Conservation (phyloP, 345 rosid genomes). For the Dipteronia sinensis region DNA sequence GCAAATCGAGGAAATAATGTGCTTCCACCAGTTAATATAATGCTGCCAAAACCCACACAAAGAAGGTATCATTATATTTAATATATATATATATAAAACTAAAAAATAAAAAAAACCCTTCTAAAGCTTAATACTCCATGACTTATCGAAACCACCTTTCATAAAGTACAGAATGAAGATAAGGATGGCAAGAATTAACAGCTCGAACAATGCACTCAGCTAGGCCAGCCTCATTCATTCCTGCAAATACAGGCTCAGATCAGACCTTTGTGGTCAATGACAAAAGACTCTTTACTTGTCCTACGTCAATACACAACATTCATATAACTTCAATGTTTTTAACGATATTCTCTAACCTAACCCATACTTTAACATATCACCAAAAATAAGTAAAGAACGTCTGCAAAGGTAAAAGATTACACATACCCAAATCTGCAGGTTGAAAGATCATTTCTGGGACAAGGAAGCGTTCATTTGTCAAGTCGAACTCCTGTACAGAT, state of each 20-base stretch:
- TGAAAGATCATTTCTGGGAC: slow-evolving; percentile 96
- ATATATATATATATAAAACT: background rate
- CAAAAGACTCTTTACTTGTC: background rate
- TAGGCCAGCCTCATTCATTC: slow-evolving; percentile 96
- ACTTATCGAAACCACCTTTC: slow-evolving; percentile 57
- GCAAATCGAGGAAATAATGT: slow-evolving; percentile 76
- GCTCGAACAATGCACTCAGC: slow-evolving; percentile 97
- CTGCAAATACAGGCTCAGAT: slow-evolving; percentile 35
- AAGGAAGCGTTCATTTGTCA: slow-evolving; percentile 90
- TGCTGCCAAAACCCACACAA: slow-evolving; percentile 49
- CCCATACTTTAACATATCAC: background rate
- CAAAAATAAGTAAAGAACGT: background rate
- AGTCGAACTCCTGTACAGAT: slow-evolving; percentile 78
- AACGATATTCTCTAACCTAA: background rate
- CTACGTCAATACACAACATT: background rate
- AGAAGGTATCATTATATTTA: slow-evolving; percentile 13
- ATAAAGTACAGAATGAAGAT: slow-evolving; percentile 84
- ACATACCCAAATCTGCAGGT: slow-evolving; percentile 88
- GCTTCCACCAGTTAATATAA: slow-evolving; percentile 94
- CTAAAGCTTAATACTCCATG: background rate
- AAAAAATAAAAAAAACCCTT: background rate
- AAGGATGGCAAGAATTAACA: slow-evolving; percentile 77
- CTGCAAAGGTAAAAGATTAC: background rate
- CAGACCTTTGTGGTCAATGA: background rate
- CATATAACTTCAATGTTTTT: background rate